These are phyloP conservation scores for Arabis alpina DNA, from an alignment of 345 rosid species.

Conservation along the genomic window DNA sequence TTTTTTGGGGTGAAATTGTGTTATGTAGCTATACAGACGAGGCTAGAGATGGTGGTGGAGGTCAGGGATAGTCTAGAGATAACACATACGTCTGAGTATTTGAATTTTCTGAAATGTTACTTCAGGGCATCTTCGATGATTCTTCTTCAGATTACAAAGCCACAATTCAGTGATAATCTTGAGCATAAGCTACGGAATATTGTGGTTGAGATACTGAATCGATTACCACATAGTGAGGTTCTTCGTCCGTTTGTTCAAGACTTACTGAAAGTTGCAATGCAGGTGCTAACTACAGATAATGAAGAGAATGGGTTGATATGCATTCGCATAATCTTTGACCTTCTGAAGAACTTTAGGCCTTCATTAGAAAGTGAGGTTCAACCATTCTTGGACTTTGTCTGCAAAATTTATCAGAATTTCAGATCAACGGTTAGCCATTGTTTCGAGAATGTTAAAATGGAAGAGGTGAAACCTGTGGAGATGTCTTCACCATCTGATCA, in stretches of 20 bases:
- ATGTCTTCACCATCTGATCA: slow-evolving; percentile 39
- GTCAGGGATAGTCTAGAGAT: slow-evolving; percentile 96
- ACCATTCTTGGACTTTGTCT: slow-evolving; percentile 90
- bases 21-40: slow-evolving; percentile 68
- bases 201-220: slow-evolving; percentile 88
- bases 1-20: slow-evolving; percentile 8
- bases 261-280: slow-evolving; percentile 95
- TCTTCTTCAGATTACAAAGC: slow-evolving; percentile 80
- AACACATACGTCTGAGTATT: slow-evolving; percentile 91
- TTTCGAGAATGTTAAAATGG: slow-evolving; percentile 68
- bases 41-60: slow-evolving; percentile 85
- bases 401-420: slow-evolving; percentile 92
- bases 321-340: slow-evolving; percentile 88
- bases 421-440: slow-evolving; percentile 80
- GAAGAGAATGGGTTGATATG: slow-evolving; percentile 96
- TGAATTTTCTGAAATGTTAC: slow-evolving; percentile 89
- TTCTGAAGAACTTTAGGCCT: slow-evolving; percentile 91
- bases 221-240: slow-evolving; percentile 95
- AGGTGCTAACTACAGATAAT: slow-evolving; percentile 91
- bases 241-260: slow-evolving; percentile 98
- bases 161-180: slow-evolving; percentile 75
- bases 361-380: slow-evolving; percentile 89
- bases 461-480: slow-evolving; percentile 50
- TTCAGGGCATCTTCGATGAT: slow-evolving; percentile 79
- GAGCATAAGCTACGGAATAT: slow-evolving; percentile 93